phyloP scores from a whole-genome alignment of 495 filamentous ascomycete genomes.

The Evansstolkia leycettana region DNA sequence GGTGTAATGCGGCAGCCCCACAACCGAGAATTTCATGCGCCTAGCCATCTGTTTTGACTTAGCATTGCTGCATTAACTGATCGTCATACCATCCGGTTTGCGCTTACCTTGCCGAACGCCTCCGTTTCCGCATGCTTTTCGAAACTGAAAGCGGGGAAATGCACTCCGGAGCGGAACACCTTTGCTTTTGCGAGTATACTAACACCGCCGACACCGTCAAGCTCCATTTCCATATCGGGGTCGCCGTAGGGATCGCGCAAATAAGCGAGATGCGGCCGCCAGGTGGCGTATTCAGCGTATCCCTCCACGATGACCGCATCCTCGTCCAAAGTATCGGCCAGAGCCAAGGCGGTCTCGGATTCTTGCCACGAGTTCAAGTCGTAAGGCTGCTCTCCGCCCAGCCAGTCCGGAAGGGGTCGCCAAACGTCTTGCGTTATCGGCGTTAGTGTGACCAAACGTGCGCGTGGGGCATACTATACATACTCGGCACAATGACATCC shows the following conservation, averaged over 20 bases:
- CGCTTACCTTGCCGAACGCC: conserved; percentile 87
- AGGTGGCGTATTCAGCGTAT: conserved; percentile 98
- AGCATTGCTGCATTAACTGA: too few relatives aligned
- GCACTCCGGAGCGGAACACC: conserved; percentile 87
- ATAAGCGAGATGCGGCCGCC: conserved; percentile 95
- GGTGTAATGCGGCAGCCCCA: conserved; percentile 93
- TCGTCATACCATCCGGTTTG: neutral
- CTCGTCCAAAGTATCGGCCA: conserved; percentile 92
- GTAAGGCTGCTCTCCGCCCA: conserved; percentile 97
- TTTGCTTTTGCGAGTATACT: conserved; percentile 93
- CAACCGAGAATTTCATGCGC: conserved; percentile 90
- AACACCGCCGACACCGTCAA: conserved; percentile 94
- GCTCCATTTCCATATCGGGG: conserved; percentile 99
- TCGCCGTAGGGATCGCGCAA: conserved; percentile 95
- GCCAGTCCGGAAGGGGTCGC: conserved; percentile 97
- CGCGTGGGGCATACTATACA: conserved; percentile 28
- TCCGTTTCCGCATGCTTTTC: conserved; percentile 98
- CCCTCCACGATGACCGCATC: conserved; percentile 99
- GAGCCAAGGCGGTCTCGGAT: conserved; percentile 86
- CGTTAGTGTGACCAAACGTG: too few relatives aligned
- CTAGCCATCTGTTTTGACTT: conserved; percentile 71
- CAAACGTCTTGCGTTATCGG: conserved; percentile 66
- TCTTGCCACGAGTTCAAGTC: conserved; percentile 99
- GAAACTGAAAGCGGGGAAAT: conserved; percentile 98
- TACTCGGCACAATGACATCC: conserved; percentile 97